Conservation (phyloP, 2,329 filamentous ascomycete genomes). For the Hypomyces perniciosus region DNA sequence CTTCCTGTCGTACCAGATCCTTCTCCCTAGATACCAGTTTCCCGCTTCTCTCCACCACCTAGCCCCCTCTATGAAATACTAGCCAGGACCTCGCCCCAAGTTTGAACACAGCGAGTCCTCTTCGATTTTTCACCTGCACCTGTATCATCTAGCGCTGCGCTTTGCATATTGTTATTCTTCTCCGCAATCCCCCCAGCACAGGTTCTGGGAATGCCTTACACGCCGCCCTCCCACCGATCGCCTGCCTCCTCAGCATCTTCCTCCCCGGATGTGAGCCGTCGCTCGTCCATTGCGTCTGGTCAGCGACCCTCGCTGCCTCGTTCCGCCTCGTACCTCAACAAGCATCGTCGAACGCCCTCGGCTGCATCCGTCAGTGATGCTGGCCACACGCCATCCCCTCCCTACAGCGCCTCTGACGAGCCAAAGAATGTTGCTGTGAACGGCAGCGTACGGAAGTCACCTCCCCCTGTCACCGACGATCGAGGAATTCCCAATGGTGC, state of each 20-base stretch:
- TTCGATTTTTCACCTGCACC: not conserved
- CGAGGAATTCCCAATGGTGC: constrained; percentile 73
- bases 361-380: constrained; percentile 25
- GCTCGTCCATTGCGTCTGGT: constrained; percentile 48
- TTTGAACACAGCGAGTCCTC: not conserved
- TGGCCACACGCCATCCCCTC: constrained; percentile 22
- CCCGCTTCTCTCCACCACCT: constrained; percentile 1
- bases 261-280: constrained; percentile 53
- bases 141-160: not conserved
- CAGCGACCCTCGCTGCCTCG: constrained; percentile 52
- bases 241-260: constrained; percentile 52
- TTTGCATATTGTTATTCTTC: not conserved
- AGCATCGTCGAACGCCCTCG: constrained; percentile 55
- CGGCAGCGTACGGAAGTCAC: constrained; percentile 68
- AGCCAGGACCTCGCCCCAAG: not conserved
- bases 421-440: constrained; percentile 33
- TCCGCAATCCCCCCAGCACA: constrained; percentile 3
- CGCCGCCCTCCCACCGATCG: constrained; percentile 65
- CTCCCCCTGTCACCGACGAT: constrained; percentile 69
- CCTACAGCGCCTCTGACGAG: constrained; percentile 43
- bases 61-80: constrained; percentile 6
- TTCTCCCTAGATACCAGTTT: constrained; percentile 8
- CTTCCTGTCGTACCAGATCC: constrained; percentile 7
- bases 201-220: constrained; percentile 71
- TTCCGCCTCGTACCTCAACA: constrained; percentile 60